phyloP scores from a whole-genome alignment of 2,329 filamentous ascomycete genomes.

The Exophiala spinifera region DNA sequence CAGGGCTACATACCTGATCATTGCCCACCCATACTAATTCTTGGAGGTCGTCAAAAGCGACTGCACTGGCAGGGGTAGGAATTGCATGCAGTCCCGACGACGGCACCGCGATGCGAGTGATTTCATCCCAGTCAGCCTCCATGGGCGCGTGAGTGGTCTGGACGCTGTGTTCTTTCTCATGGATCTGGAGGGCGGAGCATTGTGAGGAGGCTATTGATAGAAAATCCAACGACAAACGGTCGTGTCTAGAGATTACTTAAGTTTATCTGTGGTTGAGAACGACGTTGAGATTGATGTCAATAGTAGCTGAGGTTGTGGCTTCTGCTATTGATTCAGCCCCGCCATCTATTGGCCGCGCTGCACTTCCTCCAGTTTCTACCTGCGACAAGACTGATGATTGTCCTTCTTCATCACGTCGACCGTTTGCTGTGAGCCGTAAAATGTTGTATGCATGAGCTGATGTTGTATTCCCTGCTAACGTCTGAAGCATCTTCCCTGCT shows the following conservation, averaged over 20 bases:
- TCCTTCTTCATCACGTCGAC: neutral
- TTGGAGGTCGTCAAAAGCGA: conserved; percentile 84
- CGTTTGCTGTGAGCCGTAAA: too few species aligned
- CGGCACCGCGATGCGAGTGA: conserved; percentile 77
- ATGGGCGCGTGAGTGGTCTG: conserved; percentile 31
- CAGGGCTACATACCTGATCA: conserved; percentile 65
- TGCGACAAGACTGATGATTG: neutral
- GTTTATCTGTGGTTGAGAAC: neutral
- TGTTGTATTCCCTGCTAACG: neutral
- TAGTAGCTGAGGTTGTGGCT: conserved; percentile 9
- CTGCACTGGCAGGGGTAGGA: conserved; percentile 69
- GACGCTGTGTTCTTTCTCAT: neutral
- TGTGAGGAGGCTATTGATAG: neutral
- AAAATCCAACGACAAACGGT: neutral
- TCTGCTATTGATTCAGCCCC: neutral
- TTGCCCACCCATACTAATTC: conserved; percentile 93
- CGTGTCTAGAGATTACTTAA: neutral
- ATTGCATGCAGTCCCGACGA: conserved; percentile 68
- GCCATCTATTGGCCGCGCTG: neutral
- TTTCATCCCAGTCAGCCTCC: conserved; percentile 57
- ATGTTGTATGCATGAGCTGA: too few species aligned
- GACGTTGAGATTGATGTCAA: neutral
- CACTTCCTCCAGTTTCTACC: neutral
- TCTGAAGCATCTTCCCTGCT: neutral
- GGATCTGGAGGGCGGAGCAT: conserved; percentile 20